These are phyloP conservation scores for Beauveria varroae DNA, from an alignment of 2,329 filamentous ascomycete species.

Conservation along the genomic window DNA sequence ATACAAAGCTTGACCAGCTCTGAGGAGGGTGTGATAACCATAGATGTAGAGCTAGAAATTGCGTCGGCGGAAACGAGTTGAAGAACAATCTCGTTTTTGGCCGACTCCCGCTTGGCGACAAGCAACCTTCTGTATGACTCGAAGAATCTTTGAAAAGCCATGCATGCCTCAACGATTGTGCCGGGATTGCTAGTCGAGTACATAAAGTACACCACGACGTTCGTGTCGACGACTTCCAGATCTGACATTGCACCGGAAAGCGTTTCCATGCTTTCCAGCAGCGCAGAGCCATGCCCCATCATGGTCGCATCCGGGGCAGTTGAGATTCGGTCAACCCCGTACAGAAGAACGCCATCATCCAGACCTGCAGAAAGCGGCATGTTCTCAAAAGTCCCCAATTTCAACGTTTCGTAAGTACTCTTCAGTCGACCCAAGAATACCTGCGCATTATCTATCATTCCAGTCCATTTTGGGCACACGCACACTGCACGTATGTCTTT, in stretches of 20 bases:
- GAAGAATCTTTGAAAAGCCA: constrained; percentile 65
- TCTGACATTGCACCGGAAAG: constrained; percentile 40
- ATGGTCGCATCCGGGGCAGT: constrained; percentile 33
- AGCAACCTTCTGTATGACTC: constrained; percentile 44
- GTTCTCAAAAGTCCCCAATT: constrained; percentile 58
- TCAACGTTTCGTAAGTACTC: constrained; percentile 65
- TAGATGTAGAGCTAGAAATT: constrained; percentile 54
- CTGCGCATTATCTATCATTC: constrained; percentile 52
- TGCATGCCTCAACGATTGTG: constrained; percentile 62
- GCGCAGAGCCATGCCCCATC: constrained; percentile 35
- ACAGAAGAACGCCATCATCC: constrained; percentile 41
- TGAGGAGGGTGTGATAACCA: constrained; percentile 54
- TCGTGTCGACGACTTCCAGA: constrained; percentile 39
- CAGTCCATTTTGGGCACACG: constrained; percentile 59
- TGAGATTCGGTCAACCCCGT: constrained; percentile 39
- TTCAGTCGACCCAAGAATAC: constrained; percentile 62
- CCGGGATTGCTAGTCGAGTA: constrained; percentile 57
- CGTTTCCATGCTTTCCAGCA: constrained; percentile 41
- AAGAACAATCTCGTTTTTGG: constrained; percentile 61
- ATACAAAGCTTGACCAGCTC: constrained; percentile 59
- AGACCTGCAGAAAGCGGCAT: constrained; percentile 33
- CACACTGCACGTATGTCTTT: constrained; percentile 68
- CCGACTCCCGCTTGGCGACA: constrained; percentile 33
- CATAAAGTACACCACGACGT: constrained; percentile 69
- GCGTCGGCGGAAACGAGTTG: constrained; percentile 65